Evolutionary conservation across 345 rosid species (phyloP), one percentile per base, ranked within the genome.

Genomic region (Gossypium raimondii): DNA sequence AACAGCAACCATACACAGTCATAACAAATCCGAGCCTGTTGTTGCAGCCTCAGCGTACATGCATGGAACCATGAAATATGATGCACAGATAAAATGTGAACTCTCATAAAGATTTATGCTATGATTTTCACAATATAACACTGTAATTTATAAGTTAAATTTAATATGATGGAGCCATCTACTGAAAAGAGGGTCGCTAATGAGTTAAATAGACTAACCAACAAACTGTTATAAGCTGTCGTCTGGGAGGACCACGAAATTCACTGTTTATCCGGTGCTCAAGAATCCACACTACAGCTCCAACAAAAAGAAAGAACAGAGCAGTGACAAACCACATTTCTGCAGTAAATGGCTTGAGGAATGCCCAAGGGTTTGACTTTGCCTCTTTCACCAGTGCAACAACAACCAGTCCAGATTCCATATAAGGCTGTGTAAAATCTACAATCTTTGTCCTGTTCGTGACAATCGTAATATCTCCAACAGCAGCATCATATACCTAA

Each of bases 261-360:
- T 94, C 99, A 4, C 66, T 80, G 67, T 94, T 94, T 78, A 84
- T 77, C 53, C 97, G 89, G 71, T 94, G 99, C 80, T 94, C 99
- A 25, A 94, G 98, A 83, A 94, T 91, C 99, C 99, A 94, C 59
- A 94, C 93, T 29, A 92, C 94, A 63, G 89, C 89, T 80, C 98
- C 97, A 43, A 94, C 97, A 0, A 83, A 84, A 75, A 92, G 95
- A 79, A 94, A 94, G 83, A 90, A 87, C 52, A 65, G 85, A 11
- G 82, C 97, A 0, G 98, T 94, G 77, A 94, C 96, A 10, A 80
- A 82, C 98, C 98, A 94, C 98, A 94, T 94, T 70, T 84, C 83
- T 29, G 81, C 1, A 1, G 96, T 83, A 81, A 94, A 94, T 75
- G 98, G 98, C 83, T 87, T 86, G 74, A 92, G 92, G 87, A 94